Conservation (phyloP, 2,329 filamentous ascomycete genomes). For the Fusarium tricinctum region DNA sequence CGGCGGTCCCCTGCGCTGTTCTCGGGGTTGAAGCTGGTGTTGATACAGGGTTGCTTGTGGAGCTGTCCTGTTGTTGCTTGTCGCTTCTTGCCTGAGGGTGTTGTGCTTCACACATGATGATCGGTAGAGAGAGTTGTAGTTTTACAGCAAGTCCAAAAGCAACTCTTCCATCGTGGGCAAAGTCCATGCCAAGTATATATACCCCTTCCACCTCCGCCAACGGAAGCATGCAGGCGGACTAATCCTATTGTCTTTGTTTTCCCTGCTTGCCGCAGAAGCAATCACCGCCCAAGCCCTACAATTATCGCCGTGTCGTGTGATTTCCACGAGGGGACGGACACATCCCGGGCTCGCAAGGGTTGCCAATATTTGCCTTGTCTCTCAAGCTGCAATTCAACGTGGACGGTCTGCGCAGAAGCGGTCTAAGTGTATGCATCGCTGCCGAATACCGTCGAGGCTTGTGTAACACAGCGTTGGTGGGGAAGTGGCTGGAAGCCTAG, state of each 20-base stretch:
- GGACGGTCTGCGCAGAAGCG: not conserved
- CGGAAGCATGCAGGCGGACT: too few species aligned
- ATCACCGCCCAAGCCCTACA: too few species aligned
- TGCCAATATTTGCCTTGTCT: not conserved
- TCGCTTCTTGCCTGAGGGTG: not conserved
- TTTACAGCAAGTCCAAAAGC: too few species aligned
- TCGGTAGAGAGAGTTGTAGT: too few species aligned
- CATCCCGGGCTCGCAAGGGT: not conserved
- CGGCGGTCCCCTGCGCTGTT: not conserved
- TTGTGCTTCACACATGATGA: slow-evolving; percentile 1
- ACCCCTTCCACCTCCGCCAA: too few species aligned
- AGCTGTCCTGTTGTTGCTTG: not conserved
- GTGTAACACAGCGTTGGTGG: slow-evolving; percentile 1
- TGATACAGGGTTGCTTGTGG: not conserved
- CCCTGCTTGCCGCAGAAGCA: too few species aligned
- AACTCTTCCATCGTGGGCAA: too few species aligned
- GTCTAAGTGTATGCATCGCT: slow-evolving; percentile 1
- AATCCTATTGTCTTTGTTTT: too few species aligned
- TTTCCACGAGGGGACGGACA: too few species aligned
- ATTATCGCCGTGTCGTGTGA: too few species aligned
- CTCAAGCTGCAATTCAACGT: not conserved
- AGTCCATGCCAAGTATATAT: too few species aligned
- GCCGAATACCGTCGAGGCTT: not conserved
- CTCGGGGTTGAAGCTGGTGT: not conserved
- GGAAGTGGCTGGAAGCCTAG: not conserved